These are phyloP conservation scores for Setaria viridis DNA, from an alignment of 202 grass and related monocot genomes.

Conservation along the genomic window DNA sequence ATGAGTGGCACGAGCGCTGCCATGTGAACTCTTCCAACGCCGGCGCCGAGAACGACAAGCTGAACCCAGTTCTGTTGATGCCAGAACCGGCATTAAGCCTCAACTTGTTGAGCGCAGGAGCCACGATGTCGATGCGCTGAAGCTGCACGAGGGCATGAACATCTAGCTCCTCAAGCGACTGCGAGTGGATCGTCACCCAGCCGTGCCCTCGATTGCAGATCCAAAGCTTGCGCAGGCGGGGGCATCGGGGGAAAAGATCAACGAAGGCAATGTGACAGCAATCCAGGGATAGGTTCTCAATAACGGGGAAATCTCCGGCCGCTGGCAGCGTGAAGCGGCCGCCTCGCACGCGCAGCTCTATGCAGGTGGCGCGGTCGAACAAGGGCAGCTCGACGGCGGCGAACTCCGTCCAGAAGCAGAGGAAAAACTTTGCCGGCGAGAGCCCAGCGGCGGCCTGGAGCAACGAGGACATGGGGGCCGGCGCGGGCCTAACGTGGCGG, in stretches of 20 bases:
- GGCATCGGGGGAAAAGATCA: background rate
- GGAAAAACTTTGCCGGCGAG: background rate
- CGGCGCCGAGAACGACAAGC: background rate
- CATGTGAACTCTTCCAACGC: constrained; percentile 12
- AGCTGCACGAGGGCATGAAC: background rate
- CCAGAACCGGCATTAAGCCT: background rate
- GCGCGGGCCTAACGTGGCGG: background rate
- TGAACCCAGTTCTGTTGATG: background rate
- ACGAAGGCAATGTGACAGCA: background rate
- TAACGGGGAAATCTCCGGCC: background rate
- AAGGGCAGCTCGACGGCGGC: background rate
- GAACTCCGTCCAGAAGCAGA: no score
- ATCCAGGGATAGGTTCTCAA: background rate
- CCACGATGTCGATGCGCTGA: background rate
- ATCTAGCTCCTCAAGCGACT: background rate
- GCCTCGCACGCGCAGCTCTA: background rate
- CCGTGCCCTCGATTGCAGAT: background rate
- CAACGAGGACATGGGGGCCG: background rate
- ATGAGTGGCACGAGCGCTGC: background rate
- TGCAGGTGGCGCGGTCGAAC: background rate
- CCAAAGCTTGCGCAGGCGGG: background rate
- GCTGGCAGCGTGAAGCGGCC: background rate
- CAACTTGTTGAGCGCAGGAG: background rate
- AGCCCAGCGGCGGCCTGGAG: background rate
- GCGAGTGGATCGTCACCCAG: background rate